These are phyloP conservation scores for Thraustochytrium striatum DNA, from an alignment of 352 stramenopile genomes.

Conservation along the genomic window DNA sequence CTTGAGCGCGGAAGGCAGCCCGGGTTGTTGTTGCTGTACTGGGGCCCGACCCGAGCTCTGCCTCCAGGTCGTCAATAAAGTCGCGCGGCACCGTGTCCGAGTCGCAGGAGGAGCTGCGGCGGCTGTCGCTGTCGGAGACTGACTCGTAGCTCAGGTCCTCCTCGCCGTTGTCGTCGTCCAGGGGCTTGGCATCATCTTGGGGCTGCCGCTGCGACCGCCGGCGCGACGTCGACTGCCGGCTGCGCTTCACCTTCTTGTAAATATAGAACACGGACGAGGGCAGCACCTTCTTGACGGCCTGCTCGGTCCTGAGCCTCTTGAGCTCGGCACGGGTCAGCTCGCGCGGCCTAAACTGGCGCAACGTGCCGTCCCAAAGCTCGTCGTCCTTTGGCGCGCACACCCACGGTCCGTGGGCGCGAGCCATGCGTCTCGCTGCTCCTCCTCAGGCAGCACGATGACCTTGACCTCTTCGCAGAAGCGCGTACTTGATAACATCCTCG, in stretches of 20 bases:
- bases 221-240: background rate
- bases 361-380: slow-evolving; percentile 31
- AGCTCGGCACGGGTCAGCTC: slow-evolving; percentile 27
- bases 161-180: background rate
- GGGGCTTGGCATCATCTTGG: background rate
- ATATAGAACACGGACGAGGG: slow-evolving; percentile 2
- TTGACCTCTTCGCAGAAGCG: background rate
- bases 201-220: background rate
- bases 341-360: slow-evolving; percentile 2
- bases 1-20: background rate
- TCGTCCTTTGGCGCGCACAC: slow-evolving; percentile 37
- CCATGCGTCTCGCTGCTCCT: slow-evolving; percentile 15
- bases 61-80: too few species aligned
- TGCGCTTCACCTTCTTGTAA: slow-evolving; percentile 5
- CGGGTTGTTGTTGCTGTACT: background rate
- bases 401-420: slow-evolving; percentile 23
- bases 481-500: too few species aligned
- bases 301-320: background rate
- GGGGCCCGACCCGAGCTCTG: too few species aligned
- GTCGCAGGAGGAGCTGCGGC: too few species aligned
- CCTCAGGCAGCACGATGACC: background rate
- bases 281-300: background rate
- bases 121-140: too few species aligned
- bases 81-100: background rate
- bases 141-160: background rate